These are phyloP conservation scores for Solanum ossicruentum DNA, from an alignment of 257 asterid genomes.

Conservation along the genomic window DNA sequence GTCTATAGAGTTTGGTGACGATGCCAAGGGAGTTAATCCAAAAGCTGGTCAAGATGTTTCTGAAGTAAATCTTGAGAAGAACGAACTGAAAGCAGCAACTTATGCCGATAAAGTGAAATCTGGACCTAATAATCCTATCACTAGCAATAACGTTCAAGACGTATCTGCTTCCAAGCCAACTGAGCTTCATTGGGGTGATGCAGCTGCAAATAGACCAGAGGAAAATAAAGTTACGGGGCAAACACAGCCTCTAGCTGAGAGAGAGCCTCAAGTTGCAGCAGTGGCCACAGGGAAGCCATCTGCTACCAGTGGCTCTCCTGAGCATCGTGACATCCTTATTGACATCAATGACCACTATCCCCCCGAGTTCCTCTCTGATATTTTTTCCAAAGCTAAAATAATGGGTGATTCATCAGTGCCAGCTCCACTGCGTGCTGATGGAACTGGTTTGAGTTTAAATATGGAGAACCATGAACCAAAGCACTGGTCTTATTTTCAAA, in stretches of 20 bases:
- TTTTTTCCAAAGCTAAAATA: conserved; percentile 50
- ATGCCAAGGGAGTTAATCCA: conserved; percentile 14
- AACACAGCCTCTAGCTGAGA: conserved; percentile 10
- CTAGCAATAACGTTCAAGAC: conserved; percentile 12
- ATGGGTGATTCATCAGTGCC: conserved; percentile 28
- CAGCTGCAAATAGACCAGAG: conserved; percentile 18
- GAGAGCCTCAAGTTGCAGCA: conserved; percentile 21
- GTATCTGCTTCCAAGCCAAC: conserved; percentile 22
- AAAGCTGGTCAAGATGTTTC: conserved; percentile 10
- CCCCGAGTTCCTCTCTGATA: conserved; percentile 65
- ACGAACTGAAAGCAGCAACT: conserved; percentile 20
- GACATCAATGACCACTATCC: conserved; percentile 83
- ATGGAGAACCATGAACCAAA: conserved; percentile 70
- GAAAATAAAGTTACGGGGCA: conserved; percentile 14
- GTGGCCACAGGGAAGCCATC: conserved; percentile 27
- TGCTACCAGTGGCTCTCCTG: conserved; percentile 20
- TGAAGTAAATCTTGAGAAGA: conserved; percentile 23
- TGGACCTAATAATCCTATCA: conserved; percentile 9
- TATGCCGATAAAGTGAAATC: conserved; percentile 24
- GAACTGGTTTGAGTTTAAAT: conserved; percentile 63
- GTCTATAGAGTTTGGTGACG: conserved; percentile 14
- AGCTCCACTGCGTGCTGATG: conserved; percentile 30
- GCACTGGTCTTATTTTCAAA: conserved; percentile 71
- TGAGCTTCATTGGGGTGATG: conserved; percentile 20
- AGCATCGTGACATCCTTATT: conserved; percentile 60